A percentile compares a stretch with the other conserved stretches of the same genome.
Evolutionary conservation across 202 grass and related monocot species (phyloP).

Genomic region (Setaria viridis): DNA sequence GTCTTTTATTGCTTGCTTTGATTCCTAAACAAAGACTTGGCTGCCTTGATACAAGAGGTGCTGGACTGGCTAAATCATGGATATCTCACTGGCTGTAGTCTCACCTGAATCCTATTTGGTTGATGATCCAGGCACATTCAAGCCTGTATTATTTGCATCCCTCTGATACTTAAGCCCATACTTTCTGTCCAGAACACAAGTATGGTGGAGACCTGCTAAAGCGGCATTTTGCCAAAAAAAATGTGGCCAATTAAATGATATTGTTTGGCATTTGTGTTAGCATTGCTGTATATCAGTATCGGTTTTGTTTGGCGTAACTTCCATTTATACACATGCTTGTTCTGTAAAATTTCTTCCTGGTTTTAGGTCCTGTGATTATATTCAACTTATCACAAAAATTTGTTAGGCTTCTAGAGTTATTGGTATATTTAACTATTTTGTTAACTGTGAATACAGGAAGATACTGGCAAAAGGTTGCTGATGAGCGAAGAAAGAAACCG

Average conservation of each 20-base stretch:
- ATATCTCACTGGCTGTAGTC: not conserved
- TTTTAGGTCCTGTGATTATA: slow-evolving; percentile 24
- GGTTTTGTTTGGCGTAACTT: slow-evolving; percentile 3
- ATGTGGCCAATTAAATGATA: not conserved
- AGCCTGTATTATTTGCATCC: not conserved
- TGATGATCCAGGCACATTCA: not conserved
- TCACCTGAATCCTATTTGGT: not conserved
- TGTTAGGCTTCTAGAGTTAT: not conserved
- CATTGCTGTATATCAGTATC: not conserved
- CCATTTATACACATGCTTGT: slow-evolving; percentile 14
- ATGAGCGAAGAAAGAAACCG: slow-evolving; percentile 90
- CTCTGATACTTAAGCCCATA: not conserved
- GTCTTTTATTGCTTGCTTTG: not conserved
- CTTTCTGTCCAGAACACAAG: not conserved
- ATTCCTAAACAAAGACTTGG: not conserved
- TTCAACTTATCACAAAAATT: not conserved
- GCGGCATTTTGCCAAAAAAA: not conserved
- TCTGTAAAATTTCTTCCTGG: not conserved
- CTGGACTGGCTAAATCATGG: not conserved
- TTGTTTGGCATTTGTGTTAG: not conserved
- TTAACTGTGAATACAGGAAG: slow-evolving; percentile 62
- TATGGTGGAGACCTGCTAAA: slow-evolving; percentile 17
- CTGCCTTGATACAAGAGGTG: not conserved
- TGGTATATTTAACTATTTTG: slow-evolving; percentile 12
- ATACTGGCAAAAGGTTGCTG: slow-evolving; percentile 94